phyloP scores from a whole-genome alignment of 306 rosid species.

The Cucumis melo region DNA sequence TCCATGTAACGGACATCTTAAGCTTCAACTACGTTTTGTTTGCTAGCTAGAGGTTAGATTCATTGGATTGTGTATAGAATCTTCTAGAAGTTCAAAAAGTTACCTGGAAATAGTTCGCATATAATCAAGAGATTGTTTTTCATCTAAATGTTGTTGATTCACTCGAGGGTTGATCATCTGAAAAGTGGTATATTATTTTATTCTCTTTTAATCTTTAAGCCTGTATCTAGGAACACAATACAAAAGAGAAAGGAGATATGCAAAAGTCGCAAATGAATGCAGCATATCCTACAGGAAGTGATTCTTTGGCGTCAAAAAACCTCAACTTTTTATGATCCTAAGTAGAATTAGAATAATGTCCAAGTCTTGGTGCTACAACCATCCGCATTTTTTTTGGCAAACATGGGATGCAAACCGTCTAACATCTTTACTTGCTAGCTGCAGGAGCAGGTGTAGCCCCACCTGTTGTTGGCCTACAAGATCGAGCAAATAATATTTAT shows the following conservation, averaged over 20 bases:
- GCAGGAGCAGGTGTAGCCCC: conserved; percentile 33
- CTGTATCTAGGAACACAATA: neutral
- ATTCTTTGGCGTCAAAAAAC: neutral
- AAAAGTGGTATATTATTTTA: neutral
- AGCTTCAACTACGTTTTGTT: neutral
- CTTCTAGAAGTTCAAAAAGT: neutral
- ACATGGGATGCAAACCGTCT: neutral
- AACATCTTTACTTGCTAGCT: conserved; percentile 16
- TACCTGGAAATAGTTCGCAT: neutral
- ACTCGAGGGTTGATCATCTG: neutral
- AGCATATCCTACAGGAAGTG: neutral
- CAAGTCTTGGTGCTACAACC: neutral
- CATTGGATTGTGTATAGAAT: neutral
- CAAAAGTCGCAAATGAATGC: neutral
- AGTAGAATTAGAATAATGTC: neutral
- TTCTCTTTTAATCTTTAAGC: neutral
- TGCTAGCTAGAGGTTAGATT: neutral
- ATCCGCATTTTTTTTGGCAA: neutral
- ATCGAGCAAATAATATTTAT: neutral
- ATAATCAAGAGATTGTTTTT: neutral
- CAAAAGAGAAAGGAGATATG: neutral
- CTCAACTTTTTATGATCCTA: neutral
- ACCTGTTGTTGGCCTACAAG: conserved; percentile 84
- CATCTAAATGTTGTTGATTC: neutral
- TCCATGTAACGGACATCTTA: neutral